phyloP scores from a whole-genome alignment of 129 eudicot genomes.

The Chrysanthemum seticuspe region DNA sequence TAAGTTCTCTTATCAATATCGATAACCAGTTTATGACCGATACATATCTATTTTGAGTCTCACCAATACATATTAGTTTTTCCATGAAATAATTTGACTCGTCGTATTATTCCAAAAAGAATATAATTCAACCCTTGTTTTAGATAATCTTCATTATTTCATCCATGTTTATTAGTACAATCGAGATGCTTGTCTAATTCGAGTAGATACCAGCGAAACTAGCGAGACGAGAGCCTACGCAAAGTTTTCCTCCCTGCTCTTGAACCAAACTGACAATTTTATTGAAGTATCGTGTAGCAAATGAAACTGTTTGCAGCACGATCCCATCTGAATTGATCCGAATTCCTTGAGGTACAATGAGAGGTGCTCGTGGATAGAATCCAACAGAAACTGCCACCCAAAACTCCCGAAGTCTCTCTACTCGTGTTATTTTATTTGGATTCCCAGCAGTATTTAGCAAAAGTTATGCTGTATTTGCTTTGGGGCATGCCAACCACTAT shows the following conservation, averaged over 20 bases:
- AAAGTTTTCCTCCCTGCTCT: constrained; percentile 10
- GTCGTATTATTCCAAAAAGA: too few species aligned
- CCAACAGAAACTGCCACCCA: constrained; percentile 26
- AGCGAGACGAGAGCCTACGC: constrained; percentile 20
- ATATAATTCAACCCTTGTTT: too few species aligned
- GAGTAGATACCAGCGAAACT: constrained; percentile 23
- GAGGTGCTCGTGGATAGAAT: not conserved
- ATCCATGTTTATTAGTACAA: not conserved
- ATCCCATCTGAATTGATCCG: constrained; percentile 10
- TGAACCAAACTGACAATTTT: constrained; percentile 14
- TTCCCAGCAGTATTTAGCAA: constrained; percentile 11
- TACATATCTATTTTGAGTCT: too few species aligned
- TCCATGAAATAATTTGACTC: too few species aligned
- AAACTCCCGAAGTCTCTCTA: constrained; percentile 12
- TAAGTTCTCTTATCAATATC: too few species aligned
- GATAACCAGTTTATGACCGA: too few species aligned
- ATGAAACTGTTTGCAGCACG: constrained; percentile 18
- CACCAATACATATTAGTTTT: too few species aligned
- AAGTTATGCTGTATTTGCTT: constrained; percentile 18
- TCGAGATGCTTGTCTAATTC: not conserved
- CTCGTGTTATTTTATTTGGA: constrained; percentile 21
- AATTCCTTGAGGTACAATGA: constrained; percentile 6
- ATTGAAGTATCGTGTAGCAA: constrained; percentile 9
- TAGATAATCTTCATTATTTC: not conserved
- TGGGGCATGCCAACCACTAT: constrained; percentile 26